phyloP scores from a whole-genome alignment of 2,329 filamentous ascomycete species.

The Samsoniella hepiali region DNA sequence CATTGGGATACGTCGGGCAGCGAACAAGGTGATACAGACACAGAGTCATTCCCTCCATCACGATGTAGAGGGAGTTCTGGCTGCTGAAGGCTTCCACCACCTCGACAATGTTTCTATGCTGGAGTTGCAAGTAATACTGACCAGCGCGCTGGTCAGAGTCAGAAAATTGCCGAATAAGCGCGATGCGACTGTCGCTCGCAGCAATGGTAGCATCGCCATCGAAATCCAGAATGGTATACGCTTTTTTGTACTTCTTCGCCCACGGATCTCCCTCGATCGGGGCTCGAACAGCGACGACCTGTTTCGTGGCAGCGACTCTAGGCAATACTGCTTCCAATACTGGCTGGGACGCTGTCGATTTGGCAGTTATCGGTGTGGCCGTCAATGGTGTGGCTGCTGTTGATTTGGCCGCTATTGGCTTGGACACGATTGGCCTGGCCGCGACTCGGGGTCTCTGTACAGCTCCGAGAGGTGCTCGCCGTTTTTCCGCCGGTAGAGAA shows the following conservation, averaged over 20 bases:
- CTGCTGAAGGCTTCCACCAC: neutral
- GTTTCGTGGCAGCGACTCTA: neutral
- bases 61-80: neutral
- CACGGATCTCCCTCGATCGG: neutral
- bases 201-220: neutral
- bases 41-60: neutral
- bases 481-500: neutral
- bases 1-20: neutral
- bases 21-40: neutral
- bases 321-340: neutral
- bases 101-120: neutral
- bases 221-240: neutral
- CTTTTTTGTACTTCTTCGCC: neutral
- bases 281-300: neutral
- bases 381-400: too few species aligned
- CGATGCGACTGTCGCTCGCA: neutral
- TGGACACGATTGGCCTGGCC: too few species aligned
- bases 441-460: too few species aligned
- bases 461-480: neutral
- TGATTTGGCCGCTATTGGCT: too few species aligned
- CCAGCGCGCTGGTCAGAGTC: neutral
- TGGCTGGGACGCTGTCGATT: too few species aligned
- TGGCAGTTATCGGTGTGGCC: too few species aligned
- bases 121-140: neutral
- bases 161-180: neutral